Conservation (phyloP, 192 early-diverging fungal species). For the Linnemannia elongata region DNA sequence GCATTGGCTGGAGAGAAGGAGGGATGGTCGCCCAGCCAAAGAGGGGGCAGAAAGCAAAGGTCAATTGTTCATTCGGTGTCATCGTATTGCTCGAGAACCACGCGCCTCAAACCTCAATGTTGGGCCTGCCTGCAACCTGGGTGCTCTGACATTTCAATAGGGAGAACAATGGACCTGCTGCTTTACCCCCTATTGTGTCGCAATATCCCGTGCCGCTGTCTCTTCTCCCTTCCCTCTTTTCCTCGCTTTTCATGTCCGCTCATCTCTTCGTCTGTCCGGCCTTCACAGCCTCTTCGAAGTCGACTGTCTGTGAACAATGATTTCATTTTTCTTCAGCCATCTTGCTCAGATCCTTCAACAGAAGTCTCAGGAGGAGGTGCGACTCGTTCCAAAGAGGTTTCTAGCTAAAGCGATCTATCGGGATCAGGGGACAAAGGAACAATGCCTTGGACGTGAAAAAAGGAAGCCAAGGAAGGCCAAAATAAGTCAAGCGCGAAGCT, state of each 20-base stretch:
- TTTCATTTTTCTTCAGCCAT: background rate
- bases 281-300: background rate
- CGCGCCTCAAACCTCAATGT: background rate
- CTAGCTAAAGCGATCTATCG: background rate
- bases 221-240: background rate
- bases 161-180: background rate
- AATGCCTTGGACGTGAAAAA: background rate
- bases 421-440: background rate
- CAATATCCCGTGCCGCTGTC: background rate
- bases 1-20: background rate
- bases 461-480: background rate
- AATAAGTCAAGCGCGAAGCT: background rate
- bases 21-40: background rate
- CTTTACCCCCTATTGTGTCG: slow-evolving; percentile 8
- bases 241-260: background rate
- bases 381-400: background rate
- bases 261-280: background rate
- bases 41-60: background rate
- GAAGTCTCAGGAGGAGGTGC: background rate
- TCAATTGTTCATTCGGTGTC: background rate
- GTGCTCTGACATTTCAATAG: background rate
- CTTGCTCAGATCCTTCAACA: background rate
- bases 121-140: background rate
- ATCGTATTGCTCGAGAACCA: background rate
- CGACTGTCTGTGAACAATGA: background rate